Evolutionary conservation across 352 stramenopile genomes (phyloP), one percentile per base, ranked within the genome.

Genomic region (Phytopythium boreale): DNA sequence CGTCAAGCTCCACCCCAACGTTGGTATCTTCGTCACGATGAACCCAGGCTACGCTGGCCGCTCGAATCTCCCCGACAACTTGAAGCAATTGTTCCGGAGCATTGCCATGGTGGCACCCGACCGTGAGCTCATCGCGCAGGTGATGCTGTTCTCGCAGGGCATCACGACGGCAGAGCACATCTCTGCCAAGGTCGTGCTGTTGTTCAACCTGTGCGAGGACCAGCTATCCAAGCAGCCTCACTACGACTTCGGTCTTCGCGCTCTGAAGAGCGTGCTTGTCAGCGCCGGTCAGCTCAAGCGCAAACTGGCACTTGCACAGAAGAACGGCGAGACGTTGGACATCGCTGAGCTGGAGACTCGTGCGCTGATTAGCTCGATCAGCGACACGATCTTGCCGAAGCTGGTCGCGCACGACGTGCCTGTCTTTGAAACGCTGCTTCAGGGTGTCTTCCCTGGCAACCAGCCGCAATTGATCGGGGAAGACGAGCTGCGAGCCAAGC

Each of bases 1-100:
- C 39, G 96, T 99, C 26, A 82, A 84, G 51, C 77, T 99, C 10
- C 93, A 99, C 72, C 89, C 96, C 56, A 97, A 99, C 72, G 97
- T 99, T 56, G 98, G 97, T 27, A 99, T 99, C 61, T 99, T 99
- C 76, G 97, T 99, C 37, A 99, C 98, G 19, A 99, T 99, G 98
- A 99, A 99, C 76, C 98, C 98, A 41, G 97, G 96, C 27, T 99
- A 99, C 75, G 98, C 98, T 60, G 98, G 98, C 14, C 88, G 97
- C 66, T 98, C 92, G 11, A 98, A 99, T 70, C 69, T 99, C 44
- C 96, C 96, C 0, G 96, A 99, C 72, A 99, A 99, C 75, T 81
- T 99, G 58, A 99, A 99, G 77, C 97, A 98, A 61, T 82, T 99
- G 2, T 99, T 99, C 88, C 85, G 98, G 12, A 98, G 97, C 59